Percentiles rank a stretch among this genome's conserved stretches.
These are phyloP conservation scores for Gamarada debralockiae DNA, from an alignment of 495 filamentous ascomycete species.

Conservation along the genomic window DNA sequence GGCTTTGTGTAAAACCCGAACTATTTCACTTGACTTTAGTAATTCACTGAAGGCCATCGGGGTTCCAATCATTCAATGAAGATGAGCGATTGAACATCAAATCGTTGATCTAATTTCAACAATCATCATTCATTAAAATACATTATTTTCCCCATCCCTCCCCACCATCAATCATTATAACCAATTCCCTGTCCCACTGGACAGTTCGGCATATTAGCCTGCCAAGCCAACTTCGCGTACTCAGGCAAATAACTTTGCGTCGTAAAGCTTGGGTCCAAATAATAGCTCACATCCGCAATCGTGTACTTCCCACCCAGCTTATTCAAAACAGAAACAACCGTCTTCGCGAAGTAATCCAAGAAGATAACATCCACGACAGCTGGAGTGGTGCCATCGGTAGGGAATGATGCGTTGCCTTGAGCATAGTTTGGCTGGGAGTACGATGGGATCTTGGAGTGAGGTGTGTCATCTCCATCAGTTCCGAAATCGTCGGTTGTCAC, in stretches of 20 bases:
- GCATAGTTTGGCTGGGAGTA: constrained; percentile 70
- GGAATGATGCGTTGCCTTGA: constrained; percentile 49
- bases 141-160: too few species aligned
- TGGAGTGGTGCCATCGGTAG: constrained; percentile 35
- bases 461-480: constrained; percentile 71
- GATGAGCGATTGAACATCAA: too few species aligned
- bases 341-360: constrained; percentile 68
- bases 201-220: constrained; percentile 43
- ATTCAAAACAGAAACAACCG: constrained; percentile 44
- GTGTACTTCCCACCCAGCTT: constrained; percentile 36
- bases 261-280: constrained; percentile 37
- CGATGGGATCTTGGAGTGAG: constrained; percentile 58
- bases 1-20: too few species aligned
- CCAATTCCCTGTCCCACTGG: constrained; percentile 31
- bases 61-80: too few species aligned
- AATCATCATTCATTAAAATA: too few species aligned
- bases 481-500: constrained; percentile 40
- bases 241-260: constrained; percentile 45
- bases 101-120: too few species aligned
- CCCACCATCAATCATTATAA: not conserved
- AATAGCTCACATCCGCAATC: constrained; percentile 33
- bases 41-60: too few species aligned
- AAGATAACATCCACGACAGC: constrained; percentile 71
- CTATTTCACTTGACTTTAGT: too few species aligned
- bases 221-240: constrained; percentile 43